Evolutionary conservation across 23 red algal species (phyloP).

Genomic region (Porphyridium purpureum): DNA sequence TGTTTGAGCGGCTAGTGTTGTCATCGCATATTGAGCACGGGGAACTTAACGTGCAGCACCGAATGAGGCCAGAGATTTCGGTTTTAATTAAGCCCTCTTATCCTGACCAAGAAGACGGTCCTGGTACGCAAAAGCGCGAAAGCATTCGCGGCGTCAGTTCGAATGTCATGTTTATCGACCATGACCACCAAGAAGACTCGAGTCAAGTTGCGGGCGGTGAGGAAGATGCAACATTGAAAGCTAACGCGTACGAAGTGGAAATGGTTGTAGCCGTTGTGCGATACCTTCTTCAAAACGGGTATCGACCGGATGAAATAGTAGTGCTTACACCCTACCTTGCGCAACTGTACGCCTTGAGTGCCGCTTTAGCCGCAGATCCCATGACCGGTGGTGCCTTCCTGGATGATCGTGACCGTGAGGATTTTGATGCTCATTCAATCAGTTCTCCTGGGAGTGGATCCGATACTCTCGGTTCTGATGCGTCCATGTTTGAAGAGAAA

Average conservation of each 20-base stretch:
- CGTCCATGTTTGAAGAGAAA: not conserved
- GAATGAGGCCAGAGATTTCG: conserved; percentile 3
- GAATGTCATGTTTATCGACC: conserved; percentile 1
- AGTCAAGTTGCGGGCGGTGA: not conserved
- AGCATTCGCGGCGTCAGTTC: not conserved
- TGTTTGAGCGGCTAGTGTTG: not conserved
- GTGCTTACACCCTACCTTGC: conserved; percentile 1
- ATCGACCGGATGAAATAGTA: not conserved
- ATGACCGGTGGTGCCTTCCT: not conserved
- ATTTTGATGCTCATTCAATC: not conserved
- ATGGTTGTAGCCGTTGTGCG: not conserved
- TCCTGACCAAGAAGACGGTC: not conserved
- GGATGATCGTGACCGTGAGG: not conserved
- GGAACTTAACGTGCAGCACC: not conserved
- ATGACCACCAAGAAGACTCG: not conserved
- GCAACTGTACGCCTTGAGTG: not conserved
- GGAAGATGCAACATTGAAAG: not conserved
- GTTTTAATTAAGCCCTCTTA: not conserved
- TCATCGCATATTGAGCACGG: too few relatives aligned
- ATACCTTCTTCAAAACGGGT: not conserved
- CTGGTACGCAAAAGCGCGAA: not conserved
- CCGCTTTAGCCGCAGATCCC: not conserved
- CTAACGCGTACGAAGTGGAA: not conserved
- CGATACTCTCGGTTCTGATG: not conserved
- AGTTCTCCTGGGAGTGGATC: not conserved